Evolutionary conservation across 1,284 basidiomycete genomes (phyloP).

Genomic region (Dichomitus squalens): DNA sequence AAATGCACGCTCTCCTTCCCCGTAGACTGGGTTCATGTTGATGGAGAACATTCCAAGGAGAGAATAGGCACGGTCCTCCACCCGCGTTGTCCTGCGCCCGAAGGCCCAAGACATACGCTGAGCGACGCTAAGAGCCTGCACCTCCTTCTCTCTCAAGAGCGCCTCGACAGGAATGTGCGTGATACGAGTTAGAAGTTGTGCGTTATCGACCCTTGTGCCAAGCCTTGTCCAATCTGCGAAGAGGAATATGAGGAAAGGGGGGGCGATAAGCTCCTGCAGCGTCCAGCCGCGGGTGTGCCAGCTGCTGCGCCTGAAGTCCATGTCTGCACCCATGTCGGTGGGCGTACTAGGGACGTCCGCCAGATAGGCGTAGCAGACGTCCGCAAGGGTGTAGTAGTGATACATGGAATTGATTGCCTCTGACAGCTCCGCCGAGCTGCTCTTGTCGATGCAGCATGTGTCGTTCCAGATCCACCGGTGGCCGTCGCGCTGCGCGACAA

Average conservation of each 20-base stretch:
- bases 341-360: too few relatives aligned
- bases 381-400: too few relatives aligned
- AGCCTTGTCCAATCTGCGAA: constrained; percentile 3
- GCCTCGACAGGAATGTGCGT: constrained; percentile 5
- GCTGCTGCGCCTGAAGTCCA: constrained; percentile 7
- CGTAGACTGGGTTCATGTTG: constrained; percentile 13
- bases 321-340: too few relatives aligned
- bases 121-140: constrained; percentile 2
- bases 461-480: too few relatives aligned
- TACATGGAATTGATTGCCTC: too few relatives aligned
- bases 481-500: too few relatives aligned
- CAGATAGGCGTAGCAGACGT: too few relatives aligned
- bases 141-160: neutral
- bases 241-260: constrained; percentile 10
- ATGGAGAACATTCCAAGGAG: constrained; percentile 12
- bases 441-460: too few relatives aligned
- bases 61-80: constrained; percentile 10
- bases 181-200: neutral
- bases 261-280: too few relatives aligned
- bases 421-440: too few relatives aligned
- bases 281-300: constrained; percentile 19
- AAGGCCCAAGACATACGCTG: constrained; percentile 11
- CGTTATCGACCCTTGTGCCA: neutral
- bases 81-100: neutral
- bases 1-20: constrained; percentile 8